phyloP scores from a whole-genome alignment of 768 basidiomycete species.

The Russula foetens region DNA sequence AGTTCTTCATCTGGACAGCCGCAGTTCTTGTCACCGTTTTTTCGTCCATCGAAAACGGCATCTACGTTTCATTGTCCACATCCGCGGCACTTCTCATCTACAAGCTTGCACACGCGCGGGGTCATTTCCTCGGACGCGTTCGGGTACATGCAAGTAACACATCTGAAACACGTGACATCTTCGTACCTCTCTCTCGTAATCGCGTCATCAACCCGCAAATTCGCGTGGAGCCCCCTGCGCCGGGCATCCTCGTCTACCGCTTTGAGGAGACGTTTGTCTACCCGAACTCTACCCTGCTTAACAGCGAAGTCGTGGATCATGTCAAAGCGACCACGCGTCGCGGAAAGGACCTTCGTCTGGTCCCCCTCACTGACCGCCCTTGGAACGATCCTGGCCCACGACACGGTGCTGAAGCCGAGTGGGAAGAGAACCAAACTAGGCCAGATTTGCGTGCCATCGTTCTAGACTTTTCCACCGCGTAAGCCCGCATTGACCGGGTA shows the following conservation, averaged over 20 bases:
- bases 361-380: constrained; percentile 64
- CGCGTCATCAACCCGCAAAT: constrained; percentile 61
- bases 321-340: constrained; percentile 72
- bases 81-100: constrained; percentile 76
- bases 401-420: constrained; percentile 37
- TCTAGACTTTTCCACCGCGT: constrained; percentile 84
- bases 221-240: constrained; percentile 67
- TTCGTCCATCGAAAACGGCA: constrained; percentile 89
- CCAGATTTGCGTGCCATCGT: constrained; percentile 81
- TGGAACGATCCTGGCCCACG: constrained; percentile 92
- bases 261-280: constrained; percentile 87
- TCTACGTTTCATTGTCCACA: constrained; percentile 77
- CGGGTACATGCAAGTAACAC: constrained; percentile 39
- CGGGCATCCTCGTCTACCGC: constrained; percentile 87
- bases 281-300: constrained; percentile 65
- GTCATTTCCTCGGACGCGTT: constrained; percentile 85
- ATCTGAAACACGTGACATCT: constrained; percentile 60
- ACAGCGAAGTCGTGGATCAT: constrained; percentile 68
- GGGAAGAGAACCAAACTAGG: constrained; percentile 45
- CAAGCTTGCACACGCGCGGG: constrained; percentile 81
- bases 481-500: constrained; percentile 24
- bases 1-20: constrained; percentile 83
- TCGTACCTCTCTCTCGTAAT: constrained; percentile 58
- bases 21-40: constrained; percentile 88
- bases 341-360: constrained; percentile 61